phyloP scores from a whole-genome alignment of 2,329 filamentous ascomycete species.

The Chalaropsis thielavioides region DNA sequence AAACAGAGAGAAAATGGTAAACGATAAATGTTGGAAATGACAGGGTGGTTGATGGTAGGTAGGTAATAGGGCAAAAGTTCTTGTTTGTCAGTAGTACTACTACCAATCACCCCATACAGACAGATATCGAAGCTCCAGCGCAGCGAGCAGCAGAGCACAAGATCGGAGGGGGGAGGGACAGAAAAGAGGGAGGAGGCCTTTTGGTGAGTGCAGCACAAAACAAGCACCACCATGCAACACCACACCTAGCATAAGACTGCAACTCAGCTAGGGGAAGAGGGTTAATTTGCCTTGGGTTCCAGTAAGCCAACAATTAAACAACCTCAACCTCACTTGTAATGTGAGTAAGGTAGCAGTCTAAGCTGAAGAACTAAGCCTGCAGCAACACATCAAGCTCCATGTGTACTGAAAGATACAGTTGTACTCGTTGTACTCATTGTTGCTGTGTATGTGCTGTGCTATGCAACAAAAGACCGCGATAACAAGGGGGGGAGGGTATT shows the following conservation, averaged over 20 bases:
- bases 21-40: slow-evolving; percentile 2
- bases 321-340: background rate
- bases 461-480: background rate
- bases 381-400: background rate
- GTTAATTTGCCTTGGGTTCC: background rate
- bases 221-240: background rate
- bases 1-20: background rate
- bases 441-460: background rate
- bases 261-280: background rate
- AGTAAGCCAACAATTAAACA: background rate
- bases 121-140: background rate
- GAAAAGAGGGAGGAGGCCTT: background rate
- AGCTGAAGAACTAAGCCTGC: background rate
- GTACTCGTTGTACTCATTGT: background rate
- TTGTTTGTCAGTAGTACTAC: background rate
- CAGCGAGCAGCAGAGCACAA: background rate
- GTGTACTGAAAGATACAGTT: background rate
- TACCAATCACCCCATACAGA: background rate
- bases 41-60: background rate
- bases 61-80: background rate
- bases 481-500: background rate
- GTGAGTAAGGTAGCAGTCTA: background rate
- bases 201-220: background rate
- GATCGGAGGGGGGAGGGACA: background rate
- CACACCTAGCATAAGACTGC: background rate